Evolutionary conservation across 768 basidiomycete species (phyloP).

Genomic region (Rickenella mellea): DNA sequence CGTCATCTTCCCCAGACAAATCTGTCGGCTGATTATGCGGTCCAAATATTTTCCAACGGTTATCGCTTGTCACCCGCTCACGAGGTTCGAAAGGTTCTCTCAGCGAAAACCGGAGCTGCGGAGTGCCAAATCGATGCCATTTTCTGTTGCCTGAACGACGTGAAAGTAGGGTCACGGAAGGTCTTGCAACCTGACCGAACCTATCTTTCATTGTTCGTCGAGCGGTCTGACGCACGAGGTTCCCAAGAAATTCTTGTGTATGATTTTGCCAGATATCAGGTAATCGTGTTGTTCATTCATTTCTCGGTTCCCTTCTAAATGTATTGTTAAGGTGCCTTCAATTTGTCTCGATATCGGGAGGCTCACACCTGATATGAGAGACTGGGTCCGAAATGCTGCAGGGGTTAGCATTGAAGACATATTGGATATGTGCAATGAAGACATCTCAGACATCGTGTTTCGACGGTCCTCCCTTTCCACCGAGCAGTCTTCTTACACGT

Average conservation of each 20-base stretch:
- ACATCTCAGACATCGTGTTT: too few relatives aligned
- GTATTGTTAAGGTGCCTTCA: neutral
- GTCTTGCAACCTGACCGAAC: neutral
- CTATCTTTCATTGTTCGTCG: neutral
- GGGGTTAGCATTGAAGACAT: neutral
- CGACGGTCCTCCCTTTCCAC: too few relatives aligned
- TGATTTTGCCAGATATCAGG: neutral
- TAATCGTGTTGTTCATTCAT: neutral
- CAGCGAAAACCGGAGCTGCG: neutral
- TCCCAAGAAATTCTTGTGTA: neutral
- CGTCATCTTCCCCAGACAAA: neutral
- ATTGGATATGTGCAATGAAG: neutral
- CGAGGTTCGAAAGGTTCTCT: slow-evolving; percentile 9
- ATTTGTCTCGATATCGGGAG: neutral
- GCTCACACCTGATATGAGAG: neutral
- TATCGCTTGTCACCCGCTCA: slow-evolving; percentile 16
- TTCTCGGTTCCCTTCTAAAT: neutral
- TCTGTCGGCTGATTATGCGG: too few relatives aligned
- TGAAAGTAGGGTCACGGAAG: too few relatives aligned
- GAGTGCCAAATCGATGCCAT: neutral
- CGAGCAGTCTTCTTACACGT: too few relatives aligned
- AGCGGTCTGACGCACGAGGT: neutral
- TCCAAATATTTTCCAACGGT: slow-evolving; percentile 6
- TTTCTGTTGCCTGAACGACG: too few relatives aligned
- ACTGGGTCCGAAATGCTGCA: neutral